A percentile compares a stretch with the other conserved stretches of the same genome.
These are phyloP conservation scores for Arthrocladium fulminans DNA, from an alignment of 2,329 filamentous ascomycete species.

Conservation along the genomic window DNA sequence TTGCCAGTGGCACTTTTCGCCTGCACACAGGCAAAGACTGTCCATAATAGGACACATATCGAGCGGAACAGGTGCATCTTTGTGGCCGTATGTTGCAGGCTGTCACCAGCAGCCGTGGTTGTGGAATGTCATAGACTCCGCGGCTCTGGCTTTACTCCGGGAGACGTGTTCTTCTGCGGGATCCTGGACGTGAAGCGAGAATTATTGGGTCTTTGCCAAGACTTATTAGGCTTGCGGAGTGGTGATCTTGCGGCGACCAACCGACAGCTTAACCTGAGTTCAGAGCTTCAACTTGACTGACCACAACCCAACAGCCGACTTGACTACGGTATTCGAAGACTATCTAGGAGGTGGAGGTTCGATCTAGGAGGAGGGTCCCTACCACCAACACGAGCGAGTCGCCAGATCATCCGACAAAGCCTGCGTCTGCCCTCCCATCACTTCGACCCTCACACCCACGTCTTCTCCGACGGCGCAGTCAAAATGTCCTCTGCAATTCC, in stretches of 20 bases:
- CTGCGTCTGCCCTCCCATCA: no score
- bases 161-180: background rate
- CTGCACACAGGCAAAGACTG: constrained; percentile 57
- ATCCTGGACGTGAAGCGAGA: background rate
- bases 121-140: background rate
- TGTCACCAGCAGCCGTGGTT: constrained; percentile 7
- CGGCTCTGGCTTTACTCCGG: background rate
- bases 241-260: background rate
- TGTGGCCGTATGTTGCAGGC: background rate
- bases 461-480: background rate
- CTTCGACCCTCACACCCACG: background rate
- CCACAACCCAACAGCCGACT: background rate
- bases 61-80: constrained; percentile 67
- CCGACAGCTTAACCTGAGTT: background rate
- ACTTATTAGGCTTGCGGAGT: background rate
- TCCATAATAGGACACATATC: constrained; percentile 46
- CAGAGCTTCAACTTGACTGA: background rate
- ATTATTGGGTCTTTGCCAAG: constrained; percentile 4
- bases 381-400: background rate
- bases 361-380: background rate
- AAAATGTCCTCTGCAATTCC: constrained; percentile 46
- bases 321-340: background rate
- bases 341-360: background rate
- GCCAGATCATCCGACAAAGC: no score
- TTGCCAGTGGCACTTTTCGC: constrained; percentile 71